Evolutionary conservation across 179 eudicot species (phyloP).

Genomic region (Silene vulgaris): DNA sequence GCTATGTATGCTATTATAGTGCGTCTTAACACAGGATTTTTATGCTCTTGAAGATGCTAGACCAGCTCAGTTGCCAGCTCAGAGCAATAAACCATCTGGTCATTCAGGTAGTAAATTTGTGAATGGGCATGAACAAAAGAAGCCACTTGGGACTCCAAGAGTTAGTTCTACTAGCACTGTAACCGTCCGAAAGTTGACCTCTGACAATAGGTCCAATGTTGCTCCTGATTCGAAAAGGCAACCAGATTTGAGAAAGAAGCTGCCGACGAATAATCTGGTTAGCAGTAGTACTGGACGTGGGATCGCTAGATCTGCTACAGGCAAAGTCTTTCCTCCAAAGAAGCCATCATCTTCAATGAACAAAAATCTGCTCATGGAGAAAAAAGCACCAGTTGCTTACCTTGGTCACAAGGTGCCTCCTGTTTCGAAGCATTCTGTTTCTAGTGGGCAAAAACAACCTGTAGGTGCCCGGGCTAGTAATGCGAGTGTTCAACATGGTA

Average conservation of each 20-base stretch:
- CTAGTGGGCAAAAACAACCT: conserved; percentile 37
- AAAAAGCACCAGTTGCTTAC: conserved; percentile 18
- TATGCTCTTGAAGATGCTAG: conserved; percentile 51
- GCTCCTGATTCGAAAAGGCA: conserved; percentile 26
- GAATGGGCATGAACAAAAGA: conserved; percentile 40
- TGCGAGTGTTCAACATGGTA: conserved; percentile 32
- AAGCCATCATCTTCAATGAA: conserved; percentile 25
- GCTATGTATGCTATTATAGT: conserved; percentile 29
- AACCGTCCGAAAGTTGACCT: conserved; percentile 29
- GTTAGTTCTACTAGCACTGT: conserved; percentile 29
- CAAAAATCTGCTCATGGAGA: conserved; percentile 33
- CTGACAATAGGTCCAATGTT: conserved; percentile 29
- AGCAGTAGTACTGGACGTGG: conserved; percentile 48
- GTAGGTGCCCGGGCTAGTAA: conserved; percentile 27
- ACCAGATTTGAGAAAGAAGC: conserved; percentile 38
- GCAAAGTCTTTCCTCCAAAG: conserved; percentile 36
- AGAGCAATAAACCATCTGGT: conserved; percentile 22
- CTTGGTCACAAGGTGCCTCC: conserved; percentile 1
- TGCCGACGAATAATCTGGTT: conserved; percentile 31
- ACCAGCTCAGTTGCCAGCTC: conserved; percentile 31
- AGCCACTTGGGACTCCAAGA: conserved; percentile 28
- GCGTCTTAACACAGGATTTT: conserved; percentile 44
- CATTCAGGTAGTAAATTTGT: conserved; percentile 27
- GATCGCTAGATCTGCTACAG: conserved; percentile 42
- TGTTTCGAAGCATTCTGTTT: conserved; percentile 30